Evolutionary conservation across 495 filamentous ascomycete genomes (phyloP).

Genomic region (Penicillium cinerascens): DNA sequence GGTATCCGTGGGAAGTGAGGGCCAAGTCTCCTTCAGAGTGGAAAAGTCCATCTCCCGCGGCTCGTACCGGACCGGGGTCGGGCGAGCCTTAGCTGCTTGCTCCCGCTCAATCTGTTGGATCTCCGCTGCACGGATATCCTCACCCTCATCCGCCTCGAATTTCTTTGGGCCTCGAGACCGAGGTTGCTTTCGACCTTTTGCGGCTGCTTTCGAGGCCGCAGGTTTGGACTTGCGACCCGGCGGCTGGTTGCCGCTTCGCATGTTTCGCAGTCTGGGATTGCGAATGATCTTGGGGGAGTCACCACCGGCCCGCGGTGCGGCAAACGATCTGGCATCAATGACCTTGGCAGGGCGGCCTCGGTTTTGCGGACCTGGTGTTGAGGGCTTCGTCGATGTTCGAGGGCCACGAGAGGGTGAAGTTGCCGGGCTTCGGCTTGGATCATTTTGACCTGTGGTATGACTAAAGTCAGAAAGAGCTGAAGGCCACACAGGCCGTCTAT

Average conservation of each 20-base stretch:
- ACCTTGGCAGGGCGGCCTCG: slow-evolving; percentile 28
- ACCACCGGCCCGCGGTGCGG: slow-evolving; percentile 26
- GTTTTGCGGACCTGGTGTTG: slow-evolving; percentile 17
- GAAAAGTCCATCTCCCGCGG: slow-evolving; percentile 29
- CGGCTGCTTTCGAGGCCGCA: slow-evolving; percentile 6
- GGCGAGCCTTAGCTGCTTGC: slow-evolving; percentile 27
- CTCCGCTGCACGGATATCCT: slow-evolving; percentile 17
- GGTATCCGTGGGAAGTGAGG: slow-evolving; percentile 34
- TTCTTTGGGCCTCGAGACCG: slow-evolving; percentile 9
- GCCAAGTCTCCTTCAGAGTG: slow-evolving; percentile 40
- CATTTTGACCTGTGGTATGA: neutral
- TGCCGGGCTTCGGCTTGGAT: neutral
- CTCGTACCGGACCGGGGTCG: slow-evolving; percentile 32
- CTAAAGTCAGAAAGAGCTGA: neutral
- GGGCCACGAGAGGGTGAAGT: slow-evolving; percentile 8
- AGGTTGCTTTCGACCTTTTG: neutral
- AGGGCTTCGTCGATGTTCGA: slow-evolving; percentile 19
- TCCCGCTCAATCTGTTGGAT: slow-evolving; percentile 35
- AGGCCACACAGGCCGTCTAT: neutral
- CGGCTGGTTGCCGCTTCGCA: slow-evolving; percentile 15
- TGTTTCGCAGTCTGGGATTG: slow-evolving; percentile 25
- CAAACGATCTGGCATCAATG: slow-evolving; percentile 43
- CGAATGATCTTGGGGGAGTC: slow-evolving; percentile 35
- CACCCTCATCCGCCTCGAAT: slow-evolving; percentile 22
- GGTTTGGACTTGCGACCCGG: slow-evolving; percentile 21